A percentile compares a stretch with the other conserved stretches of the same genome.
Evolutionary conservation across 768 basidiomycete genomes (phyloP).

Genomic region (Lactarius vividus): DNA sequence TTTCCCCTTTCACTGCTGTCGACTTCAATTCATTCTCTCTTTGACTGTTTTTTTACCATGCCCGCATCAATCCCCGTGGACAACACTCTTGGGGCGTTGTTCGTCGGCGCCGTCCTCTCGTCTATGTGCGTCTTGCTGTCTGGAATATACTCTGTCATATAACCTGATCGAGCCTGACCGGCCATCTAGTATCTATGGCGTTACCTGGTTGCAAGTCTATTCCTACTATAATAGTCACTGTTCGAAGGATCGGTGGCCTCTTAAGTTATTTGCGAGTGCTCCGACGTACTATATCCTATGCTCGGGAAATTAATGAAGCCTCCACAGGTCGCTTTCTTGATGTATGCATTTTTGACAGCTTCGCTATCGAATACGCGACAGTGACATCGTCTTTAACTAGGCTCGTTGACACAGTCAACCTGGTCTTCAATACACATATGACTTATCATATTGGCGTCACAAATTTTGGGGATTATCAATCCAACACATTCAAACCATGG

Average conservation of each 20-base stretch:
- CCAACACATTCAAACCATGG: background rate
- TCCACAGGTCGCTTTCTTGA: background rate
- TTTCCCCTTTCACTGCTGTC: no score
- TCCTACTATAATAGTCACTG: background rate
- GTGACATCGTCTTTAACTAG: no score
- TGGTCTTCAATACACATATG: no score
- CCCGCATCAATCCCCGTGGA: background rate
- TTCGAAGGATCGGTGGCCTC: background rate
- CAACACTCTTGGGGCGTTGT: background rate
- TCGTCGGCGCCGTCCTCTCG: background rate
- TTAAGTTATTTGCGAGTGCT: no score
- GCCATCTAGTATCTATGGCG: background rate
- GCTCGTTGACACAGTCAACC: no score
- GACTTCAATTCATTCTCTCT: no score
- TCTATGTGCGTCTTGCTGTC: background rate
- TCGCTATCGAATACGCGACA: no score
- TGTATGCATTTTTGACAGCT: background rate
- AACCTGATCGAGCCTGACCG: background rate
- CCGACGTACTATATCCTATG: no score
- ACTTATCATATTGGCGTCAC: background rate
- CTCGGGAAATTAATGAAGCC: no score
- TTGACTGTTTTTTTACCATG: background rate
- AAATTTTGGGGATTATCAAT: no score
- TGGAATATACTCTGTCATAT: background rate
- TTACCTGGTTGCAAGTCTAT: background rate